Evolutionary conservation across 169 alveolate genomes (phyloP), one percentile per base, ranked within the genome.

Genomic region (Plasmodium berghei): DNA sequence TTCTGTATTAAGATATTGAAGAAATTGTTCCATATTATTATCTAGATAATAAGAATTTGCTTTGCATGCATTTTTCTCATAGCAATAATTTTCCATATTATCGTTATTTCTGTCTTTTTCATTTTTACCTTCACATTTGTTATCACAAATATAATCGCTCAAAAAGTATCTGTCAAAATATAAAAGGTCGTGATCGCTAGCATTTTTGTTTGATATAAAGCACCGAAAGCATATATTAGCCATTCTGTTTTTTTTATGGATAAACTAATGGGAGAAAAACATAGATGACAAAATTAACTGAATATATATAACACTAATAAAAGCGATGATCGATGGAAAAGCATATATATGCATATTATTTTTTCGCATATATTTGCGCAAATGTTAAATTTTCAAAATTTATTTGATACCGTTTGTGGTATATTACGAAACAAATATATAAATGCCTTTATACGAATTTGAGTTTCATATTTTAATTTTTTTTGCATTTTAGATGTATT

Each of bases 191-290:
- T 80, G 46, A 10, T 80, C 85, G 24, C 14, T 34, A 42, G 46
- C n/a, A 16, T 58, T 55, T 80, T 80, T 63, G 20, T 28, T 28
- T 14, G 72, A 18, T 67, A 80, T 34, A 24, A 83, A 64, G 28
- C 90, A 80, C 6, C 90, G 90, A 66, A 52, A 80, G 54, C 90
- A 80, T 1, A 24, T 66, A n/a, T 80, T 22, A 8, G 67, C 66
- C 73, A 52, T 80, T 56, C 40, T 80, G 34, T 62, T 62, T 49
- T 28, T 63, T 46, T 56, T 45, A 67, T 42, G 72, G 42, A 20
- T 20, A 45, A 40, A 69, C 6, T 52, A 40, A 45, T 18, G 14
- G 18, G 46, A 12, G 2, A 22, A 18, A 22, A 18, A 63, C 55
- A 12, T 62, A 55, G 26, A 18, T 22, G 58, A 34, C 26, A 62